Evolutionary conservation across 2,329 filamentous ascomycete species (phyloP), one percentile per base, ranked within the genome.

Genomic region (Colletotrichum melonis): DNA sequence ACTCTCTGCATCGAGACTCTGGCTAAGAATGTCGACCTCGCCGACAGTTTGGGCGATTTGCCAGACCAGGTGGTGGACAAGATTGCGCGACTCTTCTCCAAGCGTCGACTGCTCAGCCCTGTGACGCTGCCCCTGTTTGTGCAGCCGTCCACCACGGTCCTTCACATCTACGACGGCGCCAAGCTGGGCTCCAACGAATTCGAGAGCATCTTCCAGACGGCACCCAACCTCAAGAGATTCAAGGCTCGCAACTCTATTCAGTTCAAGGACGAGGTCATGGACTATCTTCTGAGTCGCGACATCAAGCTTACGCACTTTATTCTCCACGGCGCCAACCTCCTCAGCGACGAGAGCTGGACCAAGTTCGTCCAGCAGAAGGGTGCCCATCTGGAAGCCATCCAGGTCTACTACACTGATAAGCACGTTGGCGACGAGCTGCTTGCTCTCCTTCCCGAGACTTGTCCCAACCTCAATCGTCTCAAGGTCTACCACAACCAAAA

Each of bases 171-270:
- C 76, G 90, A 92, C 76, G 87, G 85, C 54, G 85, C 86, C 76
- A 92, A 92, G 76, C 88, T 98, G 12, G 89, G 90, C 62, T 89
- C 90, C 2, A 90, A 95, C 76, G 95, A 98, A 78, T 95, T 93
- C 76, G 89, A 94, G 60, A 90, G 92, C 75, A 94, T 98, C 55
- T 95, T 98, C 75, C 92, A 95, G 64, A 88, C 91, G 3, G 92
- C 93, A 70, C 91, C 94, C 0, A 87, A 87, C 6, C 85, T 98
- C 67, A 90, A 90, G 77, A 88, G 88, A 56, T 87, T 98, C 69
- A 93, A 95, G 76, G 85, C 97, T 12, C 91, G 93, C 62, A 96
- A 95, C 78, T 94, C 92, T n/a, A 94, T 97, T 63, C 95, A 98
- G 79, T 93, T 98, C 86, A 98, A 97, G 82, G 93, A 98, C 78